Evolutionary conservation across 148 eudicot species (phyloP).

Genomic region (Camellia sinensis): DNA sequence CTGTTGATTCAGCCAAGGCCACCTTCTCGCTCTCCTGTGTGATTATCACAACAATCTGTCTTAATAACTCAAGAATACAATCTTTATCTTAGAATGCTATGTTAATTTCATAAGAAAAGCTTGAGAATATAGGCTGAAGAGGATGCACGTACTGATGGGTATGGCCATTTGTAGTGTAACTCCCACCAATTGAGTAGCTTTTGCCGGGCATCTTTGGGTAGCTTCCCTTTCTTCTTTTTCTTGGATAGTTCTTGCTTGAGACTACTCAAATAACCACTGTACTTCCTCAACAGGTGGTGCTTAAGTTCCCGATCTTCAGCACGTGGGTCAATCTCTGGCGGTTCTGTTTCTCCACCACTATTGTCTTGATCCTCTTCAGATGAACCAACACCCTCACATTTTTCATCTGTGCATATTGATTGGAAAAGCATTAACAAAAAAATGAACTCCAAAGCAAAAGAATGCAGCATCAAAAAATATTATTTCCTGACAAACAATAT

Average conservation of each 20-base stretch:
- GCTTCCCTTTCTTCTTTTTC: conserved; percentile 77
- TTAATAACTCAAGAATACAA: not conserved
- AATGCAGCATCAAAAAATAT: not conserved
- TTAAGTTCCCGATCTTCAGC: conserved; percentile 92
- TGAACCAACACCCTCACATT: conserved; percentile 73
- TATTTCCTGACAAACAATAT: not conserved
- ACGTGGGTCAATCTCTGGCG: conserved; percentile 79
- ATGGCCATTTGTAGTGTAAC: conserved; percentile 77
- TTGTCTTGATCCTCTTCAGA: conserved; percentile 89
- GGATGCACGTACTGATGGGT: conserved; percentile 47
- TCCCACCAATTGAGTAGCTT: conserved; percentile 78
- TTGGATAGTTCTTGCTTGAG: conserved; percentile 88
- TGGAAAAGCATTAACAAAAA: not conserved
- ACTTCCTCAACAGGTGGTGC: conserved; percentile 77
- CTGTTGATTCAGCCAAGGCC: conserved; percentile 78
- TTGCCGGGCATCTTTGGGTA: conserved; percentile 69
- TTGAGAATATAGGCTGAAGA: not conserved
- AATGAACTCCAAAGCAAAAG: not conserved
- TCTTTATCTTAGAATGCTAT: not conserved
- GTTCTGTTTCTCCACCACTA: conserved; percentile 82
- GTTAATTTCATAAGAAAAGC: not conserved
- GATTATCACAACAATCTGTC: not conserved
- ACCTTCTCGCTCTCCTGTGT: conserved; percentile 72
- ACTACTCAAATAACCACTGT: conserved; percentile 90
- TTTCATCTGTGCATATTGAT: conserved; percentile 48